A percentile compares a stretch with the other conserved stretches of the same genome.
phyloP scores from a whole-genome alignment of 306 rosid genomes.

The Inga laurina region DNA sequence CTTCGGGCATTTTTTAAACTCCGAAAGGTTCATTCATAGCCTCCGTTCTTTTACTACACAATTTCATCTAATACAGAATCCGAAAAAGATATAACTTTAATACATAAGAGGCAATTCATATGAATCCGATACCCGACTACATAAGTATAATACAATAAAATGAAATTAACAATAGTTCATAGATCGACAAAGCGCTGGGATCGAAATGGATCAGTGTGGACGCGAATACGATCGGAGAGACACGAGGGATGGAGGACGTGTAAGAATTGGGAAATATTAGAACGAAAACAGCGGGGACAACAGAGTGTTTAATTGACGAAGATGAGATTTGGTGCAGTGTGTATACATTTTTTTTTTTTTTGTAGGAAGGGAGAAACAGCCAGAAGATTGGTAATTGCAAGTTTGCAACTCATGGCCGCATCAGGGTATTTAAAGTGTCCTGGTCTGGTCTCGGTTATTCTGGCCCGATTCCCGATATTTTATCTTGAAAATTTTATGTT shows the following conservation, averaged over 20 bases:
- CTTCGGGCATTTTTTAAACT: conserved; percentile 83
- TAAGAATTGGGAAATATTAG: conserved; percentile 36
- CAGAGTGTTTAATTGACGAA: conserved; percentile 62
- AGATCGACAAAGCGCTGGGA: conserved; percentile 40
- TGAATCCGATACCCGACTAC: conserved; percentile 29
- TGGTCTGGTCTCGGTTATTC: no score
- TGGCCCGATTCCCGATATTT: no score
- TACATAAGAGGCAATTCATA: conserved; percentile 22
- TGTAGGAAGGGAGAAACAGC: conserved; percentile 30
- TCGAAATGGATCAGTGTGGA: conserved; percentile 39
- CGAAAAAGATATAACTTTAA: conserved; percentile 48
- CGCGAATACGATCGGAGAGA: conserved; percentile 34
- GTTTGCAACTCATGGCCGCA: no score
- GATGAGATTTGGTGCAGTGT: conserved; percentile 78
- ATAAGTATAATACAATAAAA: background rate
- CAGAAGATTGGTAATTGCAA: conserved; percentile 6
- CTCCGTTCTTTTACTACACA: conserved; percentile 36
- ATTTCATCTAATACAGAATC: background rate
- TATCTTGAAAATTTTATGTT: no score
- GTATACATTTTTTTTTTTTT: background rate
- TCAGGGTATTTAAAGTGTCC: no score
- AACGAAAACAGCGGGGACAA: conserved; percentile 18
- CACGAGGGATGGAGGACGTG: conserved; percentile 29
- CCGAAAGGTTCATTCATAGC: conserved; percentile 46
- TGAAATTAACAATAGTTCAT: conserved; percentile 24